A percentile compares a stretch with the other conserved stretches of the same genome.
Evolutionary conservation across 805 yeast genomes (phyloP).

Genomic region (Candida silvatica): DNA sequence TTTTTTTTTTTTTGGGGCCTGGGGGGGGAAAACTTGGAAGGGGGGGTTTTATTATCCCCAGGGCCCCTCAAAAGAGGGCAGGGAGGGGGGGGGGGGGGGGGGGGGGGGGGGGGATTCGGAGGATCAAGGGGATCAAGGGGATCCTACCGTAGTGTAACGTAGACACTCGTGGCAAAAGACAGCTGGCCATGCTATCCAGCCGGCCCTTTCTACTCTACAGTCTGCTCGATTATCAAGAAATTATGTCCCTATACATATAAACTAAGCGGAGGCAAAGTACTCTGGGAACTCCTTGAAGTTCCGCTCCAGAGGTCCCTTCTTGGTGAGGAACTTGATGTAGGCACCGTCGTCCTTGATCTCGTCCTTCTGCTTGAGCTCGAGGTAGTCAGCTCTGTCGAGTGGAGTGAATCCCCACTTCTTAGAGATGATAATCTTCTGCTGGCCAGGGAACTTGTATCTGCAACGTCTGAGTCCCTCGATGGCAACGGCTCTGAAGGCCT

Average conservation of each 20-base stretch:
- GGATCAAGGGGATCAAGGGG: no score
- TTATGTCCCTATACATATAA: slow-evolving; percentile 1
- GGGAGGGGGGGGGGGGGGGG: no score
- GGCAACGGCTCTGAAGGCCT: slow-evolving; percentile 93
- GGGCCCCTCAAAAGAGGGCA: no score
- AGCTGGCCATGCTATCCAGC: no score
- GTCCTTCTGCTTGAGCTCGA: slow-evolving; percentile 89
- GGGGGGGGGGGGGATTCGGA: no score
- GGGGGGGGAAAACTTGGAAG: no score
- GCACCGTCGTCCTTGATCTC: slow-evolving; percentile 99
- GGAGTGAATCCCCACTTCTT: slow-evolving; percentile 99
- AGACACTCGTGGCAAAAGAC: no score
- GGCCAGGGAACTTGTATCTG: slow-evolving; percentile 99
- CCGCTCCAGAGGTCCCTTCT: slow-evolving; percentile 89
- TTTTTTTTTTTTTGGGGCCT: no score
- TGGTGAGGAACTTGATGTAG: slow-evolving; percentile 96
- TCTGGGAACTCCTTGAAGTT: slow-evolving; percentile 95
- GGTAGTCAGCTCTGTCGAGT: slow-evolving; percentile 95
- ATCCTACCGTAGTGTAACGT: no score
- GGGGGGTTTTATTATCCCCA: no score
- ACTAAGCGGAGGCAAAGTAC: slow-evolving; percentile 37
- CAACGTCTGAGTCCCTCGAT: slow-evolving; percentile 99
- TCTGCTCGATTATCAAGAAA: no score
- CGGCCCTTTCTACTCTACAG: no score
- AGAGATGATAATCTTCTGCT: slow-evolving; percentile 97